Conservation (phyloP, 2,329 filamentous ascomycete genomes). For the Anthostomella pinea region DNA sequence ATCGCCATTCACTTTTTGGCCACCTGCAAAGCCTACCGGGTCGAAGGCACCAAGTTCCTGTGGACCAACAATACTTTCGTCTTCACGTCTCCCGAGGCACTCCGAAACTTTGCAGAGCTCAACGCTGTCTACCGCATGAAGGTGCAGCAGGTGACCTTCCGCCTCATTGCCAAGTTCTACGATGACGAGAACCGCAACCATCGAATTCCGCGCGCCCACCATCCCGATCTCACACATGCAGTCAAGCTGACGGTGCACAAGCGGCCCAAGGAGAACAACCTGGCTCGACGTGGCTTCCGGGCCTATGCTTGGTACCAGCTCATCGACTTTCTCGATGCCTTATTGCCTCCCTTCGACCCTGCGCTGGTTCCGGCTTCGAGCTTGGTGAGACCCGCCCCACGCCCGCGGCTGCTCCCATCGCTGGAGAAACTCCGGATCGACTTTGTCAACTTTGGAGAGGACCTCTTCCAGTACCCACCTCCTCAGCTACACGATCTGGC, state of each 20-base stretch:
- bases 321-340: slow-evolving; percentile 49
- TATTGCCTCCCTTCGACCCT: slow-evolving; percentile 51
- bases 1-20: slow-evolving; percentile 53
- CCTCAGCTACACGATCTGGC: slow-evolving; percentile 50
- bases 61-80: slow-evolving; percentile 53
- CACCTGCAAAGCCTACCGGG: slow-evolving; percentile 48
- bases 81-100: slow-evolving; percentile 51
- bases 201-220: slow-evolving; percentile 41
- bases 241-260: slow-evolving; percentile 41
- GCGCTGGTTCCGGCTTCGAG: slow-evolving; percentile 21
- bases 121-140: slow-evolving; percentile 39
- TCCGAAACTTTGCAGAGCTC: slow-evolving; percentile 49
- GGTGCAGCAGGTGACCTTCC: slow-evolving; percentile 47
- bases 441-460: slow-evolving; percentile 52
- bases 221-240: slow-evolving; percentile 41
- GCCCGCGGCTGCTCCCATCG: slow-evolving; percentile 45
- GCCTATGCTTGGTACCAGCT: slow-evolving; percentile 55
- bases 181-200: slow-evolving; percentile 47
- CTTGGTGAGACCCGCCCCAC: slow-evolving; percentile 10
- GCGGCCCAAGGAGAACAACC: slow-evolving; percentile 43
- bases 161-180: slow-evolving; percentile 54
- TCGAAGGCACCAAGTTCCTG: slow-evolving; percentile 48
- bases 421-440: slow-evolving; percentile 49
- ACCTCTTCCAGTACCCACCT: slow-evolving; percentile 43
- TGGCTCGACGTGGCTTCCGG: slow-evolving; percentile 51